Base-by-base conservation (phyloP, 768 basidiomycete genomes). In the Pleurotus citrinopileatus region DNA sequence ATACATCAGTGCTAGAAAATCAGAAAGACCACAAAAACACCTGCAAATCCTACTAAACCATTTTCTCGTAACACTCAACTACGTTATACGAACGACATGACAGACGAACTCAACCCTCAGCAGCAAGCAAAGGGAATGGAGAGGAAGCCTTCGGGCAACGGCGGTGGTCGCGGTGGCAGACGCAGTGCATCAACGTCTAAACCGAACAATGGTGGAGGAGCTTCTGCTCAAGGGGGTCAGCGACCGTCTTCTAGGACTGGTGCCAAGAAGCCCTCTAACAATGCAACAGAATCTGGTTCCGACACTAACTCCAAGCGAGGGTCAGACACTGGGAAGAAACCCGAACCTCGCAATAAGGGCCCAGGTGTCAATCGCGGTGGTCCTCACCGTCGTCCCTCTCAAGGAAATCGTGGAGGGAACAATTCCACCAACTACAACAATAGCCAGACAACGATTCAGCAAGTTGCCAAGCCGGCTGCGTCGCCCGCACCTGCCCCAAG, bases 71-170 rank as follows among this genome's bases (percentile, higher is more conserved):
- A 72, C 66, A 60, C 64, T 34, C 32, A 42, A 66, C 67, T 72
- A 72, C 77, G 67, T 83, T 78, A 51, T 51, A 91, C 85, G 87
- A 89, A 82, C 86, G 82, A 85, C 72, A 92, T 92, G 90, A 89
- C 87, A 70, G 90, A 92, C 79, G 84, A 89, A 78, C 74, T 77
- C 66, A 77, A 77, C 70, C 75, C 80, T 65, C 83, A 44, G 22
- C 54, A 37, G 22, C 53, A 73, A 65, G 71, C 73, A 53, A 88
- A 79, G 79, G 87, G 80, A 75, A 89, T 91, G 65, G 87, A 89
- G 69, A 89, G 80, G 79, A 89, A 83, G 74, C 71, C 78, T 55
- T 61, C 76, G 53, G 55, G 74, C 59, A 66, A 75, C 62, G 78
- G 72, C 55, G 73, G 72, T 63, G 74, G 73, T 66, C 82, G 85